Evolutionary conservation across 208 protist genomes (phyloP), one percentile per base, ranked within the genome.

Genomic region (Kentomonas sorsogonicus): DNA sequence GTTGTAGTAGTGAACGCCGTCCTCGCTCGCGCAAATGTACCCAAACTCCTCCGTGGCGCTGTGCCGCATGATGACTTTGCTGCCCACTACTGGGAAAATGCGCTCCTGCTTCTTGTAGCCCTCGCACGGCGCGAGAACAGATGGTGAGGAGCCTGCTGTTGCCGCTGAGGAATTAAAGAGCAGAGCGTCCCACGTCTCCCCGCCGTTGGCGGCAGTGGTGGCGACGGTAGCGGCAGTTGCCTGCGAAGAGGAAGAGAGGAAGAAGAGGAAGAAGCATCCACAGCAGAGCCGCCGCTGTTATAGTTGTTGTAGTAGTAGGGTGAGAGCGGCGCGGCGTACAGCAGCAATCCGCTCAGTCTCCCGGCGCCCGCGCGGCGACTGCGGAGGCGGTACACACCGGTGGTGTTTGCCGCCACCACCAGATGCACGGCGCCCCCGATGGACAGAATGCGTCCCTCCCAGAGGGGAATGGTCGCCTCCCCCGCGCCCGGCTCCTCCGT

Each of bases 51-150:
- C 72, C 27, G 66, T 31, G 39, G 47, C 53, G 20, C 34, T 38
- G 64, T 89, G 77, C 26, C 30, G 38, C 34, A 85, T 71, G 34
- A 71, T 82, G 20, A 87, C 36, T 18, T 66, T 59, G 44, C 51
- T 57, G 23, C 40, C 30, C n/a, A 72, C 64, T 0, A 75, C 66
- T 15, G 63, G 53, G 46, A 57, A 62, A 33, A 87, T 76, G 53
- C 77, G 65, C 3, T 69, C 63, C 57, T 91, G 79, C 31, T 85
- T 74, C 66, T 87, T 91, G 50, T 69, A 77, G n/a, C 72, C 72
- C 0, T 66, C 74, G 56, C 83, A 91, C 29, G 71, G 72, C 4
- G 72, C 58, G 43, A 65, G n/a, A n/a, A 77, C n/a, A n/a, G n/a
- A n/a, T n/a, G n/a, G n/a, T n/a, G n/a, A n/a, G n/a, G 20, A 3